A percentile compares a stretch with the other conserved stretches of the same genome.
These are phyloP conservation scores for Eragrostis nindensis DNA, from an alignment of 176 grass and related monocot genomes.

Conservation along the genomic window DNA sequence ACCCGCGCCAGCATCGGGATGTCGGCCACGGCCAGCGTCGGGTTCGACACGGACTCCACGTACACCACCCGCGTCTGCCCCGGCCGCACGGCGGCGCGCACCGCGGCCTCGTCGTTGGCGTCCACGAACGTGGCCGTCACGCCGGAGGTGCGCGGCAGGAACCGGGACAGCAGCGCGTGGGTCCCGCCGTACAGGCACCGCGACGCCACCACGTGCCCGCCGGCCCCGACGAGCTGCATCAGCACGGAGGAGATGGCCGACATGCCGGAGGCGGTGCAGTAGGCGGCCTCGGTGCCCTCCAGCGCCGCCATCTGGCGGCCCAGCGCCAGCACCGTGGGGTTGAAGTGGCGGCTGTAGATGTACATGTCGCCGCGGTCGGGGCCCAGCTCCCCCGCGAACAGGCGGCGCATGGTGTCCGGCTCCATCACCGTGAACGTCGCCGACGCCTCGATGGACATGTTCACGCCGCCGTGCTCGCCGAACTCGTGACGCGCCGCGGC, in stretches of 20 bases:
- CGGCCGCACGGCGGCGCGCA: conserved; percentile 57
- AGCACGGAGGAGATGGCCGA: conserved; percentile 83
- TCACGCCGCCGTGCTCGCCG: conserved; percentile 95
- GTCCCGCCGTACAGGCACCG: conserved; percentile 94
- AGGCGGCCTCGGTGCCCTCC: conserved; percentile 94
- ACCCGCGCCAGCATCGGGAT: conserved; percentile 74
- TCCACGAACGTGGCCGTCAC: conserved; percentile 81
- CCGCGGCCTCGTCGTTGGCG: conserved; percentile 69
- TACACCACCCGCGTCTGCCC: conserved; percentile 80
- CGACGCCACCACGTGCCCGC: conserved; percentile 89
- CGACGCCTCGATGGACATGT: conserved; percentile 99
- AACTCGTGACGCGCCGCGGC: conserved; percentile 89
- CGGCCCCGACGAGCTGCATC: conserved; percentile 80
- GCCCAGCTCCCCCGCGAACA: conserved; percentile 88
- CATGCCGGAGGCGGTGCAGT: conserved; percentile 97
- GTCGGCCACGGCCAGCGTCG: conserved; percentile 84
- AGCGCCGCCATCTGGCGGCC: conserved; percentile 95
- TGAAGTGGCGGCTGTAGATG: conserved; percentile 95
- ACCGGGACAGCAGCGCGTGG: conserved; percentile 83
- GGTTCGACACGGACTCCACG: conserved; percentile 92
- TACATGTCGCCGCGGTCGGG: conserved; percentile 91
- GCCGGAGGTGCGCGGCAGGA: conserved; percentile 66
- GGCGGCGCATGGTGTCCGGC: conserved; percentile 81
- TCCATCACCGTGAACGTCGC: conserved; percentile 99
- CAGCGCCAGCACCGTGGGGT: conserved; percentile 92